Conservation (phyloP, 139 green algal genomes). For the Penium margaritaceum region DNA sequence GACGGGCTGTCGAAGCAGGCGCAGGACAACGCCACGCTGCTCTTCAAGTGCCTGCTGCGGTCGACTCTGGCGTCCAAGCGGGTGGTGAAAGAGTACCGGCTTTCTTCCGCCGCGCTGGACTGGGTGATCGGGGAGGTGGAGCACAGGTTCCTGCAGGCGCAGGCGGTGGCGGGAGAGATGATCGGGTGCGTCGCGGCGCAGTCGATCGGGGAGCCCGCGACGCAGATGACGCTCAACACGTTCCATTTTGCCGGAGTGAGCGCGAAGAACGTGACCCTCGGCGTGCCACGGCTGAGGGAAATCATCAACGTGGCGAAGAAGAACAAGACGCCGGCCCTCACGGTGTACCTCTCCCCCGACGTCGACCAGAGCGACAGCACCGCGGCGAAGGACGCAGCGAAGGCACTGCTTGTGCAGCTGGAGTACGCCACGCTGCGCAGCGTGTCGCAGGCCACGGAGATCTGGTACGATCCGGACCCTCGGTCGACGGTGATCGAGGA, state of each 20-base stretch:
- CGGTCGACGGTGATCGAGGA: slow-evolving; percentile 76
- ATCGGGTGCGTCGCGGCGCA: slow-evolving; percentile 91
- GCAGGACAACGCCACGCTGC: slow-evolving; percentile 88
- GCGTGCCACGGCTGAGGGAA: slow-evolving; percentile 92
- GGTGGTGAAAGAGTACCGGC: slow-evolving; percentile 72
- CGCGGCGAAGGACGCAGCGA: slow-evolving; percentile 68
- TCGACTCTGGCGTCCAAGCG: slow-evolving; percentile 79
- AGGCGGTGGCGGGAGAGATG: slow-evolving; percentile 73
- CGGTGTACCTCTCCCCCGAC: slow-evolving; percentile 69
- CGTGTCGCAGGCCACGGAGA: slow-evolving; percentile 70
- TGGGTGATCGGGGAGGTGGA: slow-evolving; percentile 89
- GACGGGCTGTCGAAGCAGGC: slow-evolving; percentile 79
- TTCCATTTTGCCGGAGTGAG: slow-evolving; percentile 93
- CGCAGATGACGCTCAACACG: slow-evolving; percentile 68
- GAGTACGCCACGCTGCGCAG: slow-evolving; percentile 90
- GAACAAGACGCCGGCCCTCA: slow-evolving; percentile 93
- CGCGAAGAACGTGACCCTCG: slow-evolving; percentile 97
- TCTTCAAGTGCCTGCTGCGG: slow-evolving; percentile 80
- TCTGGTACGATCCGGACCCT: slow-evolving; percentile 76
- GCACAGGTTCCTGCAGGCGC: slow-evolving; percentile 59
- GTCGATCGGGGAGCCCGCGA: slow-evolving; percentile 94
- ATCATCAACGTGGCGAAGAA: slow-evolving; percentile 99
- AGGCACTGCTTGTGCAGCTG: slow-evolving; percentile 78
- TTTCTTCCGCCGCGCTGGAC: slow-evolving; percentile 74
- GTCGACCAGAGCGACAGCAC: not conserved